These are phyloP conservation scores for Alternaria tenuissima DNA, from an alignment of 2,329 filamentous ascomycete species.

Conservation along the genomic window DNA sequence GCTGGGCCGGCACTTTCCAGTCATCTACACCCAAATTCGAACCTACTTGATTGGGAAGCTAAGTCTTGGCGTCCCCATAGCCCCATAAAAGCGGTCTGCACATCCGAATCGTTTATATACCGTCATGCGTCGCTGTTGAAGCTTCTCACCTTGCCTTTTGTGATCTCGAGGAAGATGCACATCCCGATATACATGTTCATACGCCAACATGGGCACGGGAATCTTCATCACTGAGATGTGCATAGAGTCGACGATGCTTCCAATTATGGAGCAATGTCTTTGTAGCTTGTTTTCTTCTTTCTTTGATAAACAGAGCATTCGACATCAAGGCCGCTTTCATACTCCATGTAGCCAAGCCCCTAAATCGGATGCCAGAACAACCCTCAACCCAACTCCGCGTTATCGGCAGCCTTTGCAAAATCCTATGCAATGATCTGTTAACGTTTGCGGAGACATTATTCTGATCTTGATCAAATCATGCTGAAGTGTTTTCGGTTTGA, in stretches of 20 bases:
- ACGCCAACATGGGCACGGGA: background rate
- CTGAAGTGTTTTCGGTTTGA: slow-evolving; percentile 3
- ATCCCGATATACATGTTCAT: background rate
- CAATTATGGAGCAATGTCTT: background rate
- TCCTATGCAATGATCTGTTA: slow-evolving; percentile 12
- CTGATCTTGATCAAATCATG: background rate
- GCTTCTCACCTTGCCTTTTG: background rate
- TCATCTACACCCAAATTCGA: background rate
- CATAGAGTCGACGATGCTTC: background rate
- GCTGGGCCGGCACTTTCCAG: background rate
- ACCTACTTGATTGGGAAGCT: slow-evolving; percentile 6
- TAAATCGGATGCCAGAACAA: slow-evolving; percentile 40
- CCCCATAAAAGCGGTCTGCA: slow-evolving; percentile 9
- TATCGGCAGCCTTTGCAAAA: slow-evolving; percentile 13
- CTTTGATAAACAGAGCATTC: slow-evolving; percentile 19
- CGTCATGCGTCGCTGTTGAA: background rate
- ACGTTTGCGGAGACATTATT: slow-evolving; percentile 17
- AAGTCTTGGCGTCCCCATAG: slow-evolving; percentile 9
- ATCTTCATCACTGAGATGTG: background rate
- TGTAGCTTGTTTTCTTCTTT: background rate
- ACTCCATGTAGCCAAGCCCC: slow-evolving; percentile 28
- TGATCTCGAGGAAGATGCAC: background rate
- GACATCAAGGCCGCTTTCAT: slow-evolving; percentile 37
- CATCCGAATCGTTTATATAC: background rate
- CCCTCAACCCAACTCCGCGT: slow-evolving; percentile 12